Evolutionary conservation across 495 filamentous ascomycete species (phyloP), one percentile per base, ranked within the genome.

Genomic region (Hypoxylon perforatum): DNA sequence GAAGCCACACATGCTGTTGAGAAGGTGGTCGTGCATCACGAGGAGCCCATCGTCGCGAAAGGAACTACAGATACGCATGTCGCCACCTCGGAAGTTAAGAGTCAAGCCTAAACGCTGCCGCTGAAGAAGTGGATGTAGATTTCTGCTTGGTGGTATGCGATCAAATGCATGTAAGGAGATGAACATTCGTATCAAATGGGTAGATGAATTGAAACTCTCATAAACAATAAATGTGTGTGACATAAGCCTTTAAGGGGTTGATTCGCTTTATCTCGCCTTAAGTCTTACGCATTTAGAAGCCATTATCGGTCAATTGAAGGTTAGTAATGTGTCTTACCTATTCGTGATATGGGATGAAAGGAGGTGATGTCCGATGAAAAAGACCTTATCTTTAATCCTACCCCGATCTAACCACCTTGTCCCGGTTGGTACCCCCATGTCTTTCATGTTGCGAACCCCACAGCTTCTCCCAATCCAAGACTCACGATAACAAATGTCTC

Each of bases 1-100:
- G 63, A 76, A 65, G 74, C 74, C 22, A 73, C 67, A 33, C 70
- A 76, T 0, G 78, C 76, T 4, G 79, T 78, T 57, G 67, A 80
- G 57, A 80, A 82, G 70, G 75, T 75, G 15, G 72, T 81, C 8
- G 69, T 42, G n/a, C 61, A 65, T n/a, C 61, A 69, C 35, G 58
- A 58, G n/a, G 53, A 68, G 17, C 42, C 58, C 2, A 23, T 11
- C 18, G 12, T 54, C 7, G 25, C 28, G 12, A 59, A 57, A 21
- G 48, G 3, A 15, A 11, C 17, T 2, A 3, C 21, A 9, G 52
- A 33, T 7, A 41, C 23, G 19, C 44, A 46, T 21, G 22, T 36
- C 6, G 15, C 30, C 5, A 53, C 36, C 2, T 53, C 33, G 25
- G 48, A 60, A 51, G 22, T 23, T 7, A 51, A 17, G n/a, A 53